Conservation (phyloP, 306 rosid species). For the Acmispon strigosus region DNA sequence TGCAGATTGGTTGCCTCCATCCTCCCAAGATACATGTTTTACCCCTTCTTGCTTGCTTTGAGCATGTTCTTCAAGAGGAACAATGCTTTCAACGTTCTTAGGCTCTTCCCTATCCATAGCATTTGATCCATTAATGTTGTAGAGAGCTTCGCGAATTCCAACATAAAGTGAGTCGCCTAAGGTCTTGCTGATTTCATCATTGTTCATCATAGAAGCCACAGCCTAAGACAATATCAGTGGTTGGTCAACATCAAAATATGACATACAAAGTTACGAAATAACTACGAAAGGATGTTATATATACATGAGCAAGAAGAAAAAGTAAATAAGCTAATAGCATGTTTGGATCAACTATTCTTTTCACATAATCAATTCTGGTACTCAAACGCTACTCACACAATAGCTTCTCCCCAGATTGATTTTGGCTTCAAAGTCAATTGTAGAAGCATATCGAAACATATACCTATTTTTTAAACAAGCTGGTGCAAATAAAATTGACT, state of each 20-base stretch:
- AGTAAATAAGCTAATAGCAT: too few species aligned
- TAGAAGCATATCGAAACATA: neutral
- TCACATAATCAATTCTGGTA: too few species aligned
- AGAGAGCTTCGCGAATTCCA: constrained; percentile 49
- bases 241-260: constrained; percentile 5
- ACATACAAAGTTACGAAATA: neutral
- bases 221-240: constrained; percentile 37
- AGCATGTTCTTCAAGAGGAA: constrained; percentile 19
- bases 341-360: too few species aligned
- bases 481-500: neutral
- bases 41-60: constrained; percentile 19
- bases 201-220: constrained; percentile 53
- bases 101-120: constrained; percentile 21
- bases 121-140: constrained; percentile 14
- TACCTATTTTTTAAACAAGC: neutral
- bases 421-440: too few species aligned
- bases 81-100: constrained; percentile 15
- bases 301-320: constrained; percentile 3
- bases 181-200: constrained; percentile 52
- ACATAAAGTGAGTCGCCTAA: constrained; percentile 56
- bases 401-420: too few species aligned
- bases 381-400: too few species aligned
- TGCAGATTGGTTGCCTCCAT: constrained; percentile 14
- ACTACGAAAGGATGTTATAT: neutral
- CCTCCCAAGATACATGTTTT: constrained; percentile 22